Base-by-base conservation (phyloP, 768 basidiomycete genomes). In the Clitopilus hobsonii region DNA sequence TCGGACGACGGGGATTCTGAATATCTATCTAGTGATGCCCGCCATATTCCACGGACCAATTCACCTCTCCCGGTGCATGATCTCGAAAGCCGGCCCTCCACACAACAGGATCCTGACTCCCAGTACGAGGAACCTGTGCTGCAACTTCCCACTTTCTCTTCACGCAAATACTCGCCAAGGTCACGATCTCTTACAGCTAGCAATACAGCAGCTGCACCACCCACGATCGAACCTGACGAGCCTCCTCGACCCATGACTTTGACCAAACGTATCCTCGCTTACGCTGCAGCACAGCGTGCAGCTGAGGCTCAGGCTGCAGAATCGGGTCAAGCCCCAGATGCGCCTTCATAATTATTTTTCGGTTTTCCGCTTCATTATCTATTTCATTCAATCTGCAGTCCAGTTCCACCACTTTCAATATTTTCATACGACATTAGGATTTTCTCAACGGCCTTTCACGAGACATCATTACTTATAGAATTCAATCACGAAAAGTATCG, bases 61-160 rank as follows among this genome's bases (percentile, higher is more conserved):
- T 63, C 64, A 6, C 64, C 64, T 29, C 55, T 60, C 25, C 60
- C 58, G 25, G 48, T 61, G n/a, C 54, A 48, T 16, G 59, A 63
- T 47, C 53, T 41, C 26, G 29, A 52, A 38, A 52, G 59, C 41
- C 51, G 28, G 32, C 24, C 38, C 11, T n/a, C 28, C 11, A 29
- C 53, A 6, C 56, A 60, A n/a, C 58, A 58, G 47, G 55, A 57
- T 49, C 38, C 23, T 11, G 41, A 54, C 14, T 55, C 54, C 6
- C 7, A 32, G 30, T 32, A 18, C 32, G 4, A 8, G 8, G n/a
- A 45, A 20, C 41, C 10, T 23, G 14, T 20, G n/a, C n/a, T 20
- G 41, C n/a, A 45, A 18, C 41, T 11, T 16, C 41, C 41, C 8
- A 23, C 22, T 20, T 18, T 45, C 16, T 18, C 41, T 5, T 45